These are phyloP conservation scores for Barnettozyma californica DNA, from an alignment of 805 yeast species.

Conservation along the genomic window DNA sequence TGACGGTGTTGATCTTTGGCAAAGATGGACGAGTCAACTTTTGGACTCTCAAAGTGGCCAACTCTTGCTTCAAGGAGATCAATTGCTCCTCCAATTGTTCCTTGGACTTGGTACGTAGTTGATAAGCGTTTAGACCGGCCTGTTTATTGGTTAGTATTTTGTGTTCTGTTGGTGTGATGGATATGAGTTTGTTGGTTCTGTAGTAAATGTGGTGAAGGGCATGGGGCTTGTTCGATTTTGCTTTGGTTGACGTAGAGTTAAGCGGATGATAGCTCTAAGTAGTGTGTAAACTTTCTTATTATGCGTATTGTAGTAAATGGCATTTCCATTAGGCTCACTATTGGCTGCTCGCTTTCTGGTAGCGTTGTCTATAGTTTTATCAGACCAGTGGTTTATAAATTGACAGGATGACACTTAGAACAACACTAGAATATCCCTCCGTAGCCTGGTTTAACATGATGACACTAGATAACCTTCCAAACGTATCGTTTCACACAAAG, in stretches of 20 bases:
- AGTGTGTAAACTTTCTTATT: no score
- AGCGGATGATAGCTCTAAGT: neutral
- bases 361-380: no score
- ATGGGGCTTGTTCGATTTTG: no score
- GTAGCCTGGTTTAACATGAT: neutral
- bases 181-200: neutral
- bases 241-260: no score
- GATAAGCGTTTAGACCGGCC: conserved; percentile 93
- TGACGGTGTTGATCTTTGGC: conserved; percentile 94
- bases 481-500: neutral
- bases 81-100: conserved; percentile 93
- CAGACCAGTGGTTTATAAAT: neutral
- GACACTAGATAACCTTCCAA: neutral
- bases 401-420: neutral
- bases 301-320: no score
- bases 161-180: neutral
- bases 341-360: neutral
- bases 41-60: conserved; percentile 94
- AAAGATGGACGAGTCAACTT: conserved; percentile 86
- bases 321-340: no score
- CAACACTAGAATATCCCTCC: neutral
- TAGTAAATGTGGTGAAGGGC: neutral
- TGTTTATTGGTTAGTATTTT: conserved; percentile 26
- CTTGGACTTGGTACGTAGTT: conserved; percentile 95
- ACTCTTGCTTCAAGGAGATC: conserved; percentile 93